Base-by-base conservation (phyloP, 129 eudicot genomes). In the Sambucus nigra region DNA sequence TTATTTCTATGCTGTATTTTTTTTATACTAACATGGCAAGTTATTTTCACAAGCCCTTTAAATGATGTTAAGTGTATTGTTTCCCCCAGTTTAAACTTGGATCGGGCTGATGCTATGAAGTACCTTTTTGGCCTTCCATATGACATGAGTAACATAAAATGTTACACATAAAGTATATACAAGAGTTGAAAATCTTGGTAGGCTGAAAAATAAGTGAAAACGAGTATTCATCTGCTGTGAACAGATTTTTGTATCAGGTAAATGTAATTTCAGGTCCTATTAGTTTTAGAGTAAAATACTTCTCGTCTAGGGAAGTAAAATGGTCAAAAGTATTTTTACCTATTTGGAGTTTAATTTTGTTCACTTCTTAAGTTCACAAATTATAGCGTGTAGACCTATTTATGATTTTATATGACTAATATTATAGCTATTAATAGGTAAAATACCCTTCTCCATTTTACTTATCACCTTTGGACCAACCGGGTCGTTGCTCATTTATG, bases 21-120 rank as follows among this genome's bases (percentile, higher is more conserved):
- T 21, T 7, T 60, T n/a, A 8, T 28, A 26, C 8, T 51, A 21
- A 26, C 16, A 5, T 61, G 49, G 10, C 25, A 21, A 32, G 24
- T 25, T 51, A 39, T 51, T 51, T 50, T 51, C 5, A 5, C 18
- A 52, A 7, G 35, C 48, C n/a, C 57, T 62, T 28, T 16, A 28
- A 12, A 23, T 20, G n/a, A 19, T 47, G 26, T 47, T 40, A 26
- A 18, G 22, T 15, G 13, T 24, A 16, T 41, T 17, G 22, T 7
- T 16, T 21, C 10, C 53, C 56, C 20, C 80, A 91, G 95, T 42
- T 50, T 82, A 69, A 73, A 72, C 47, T 31, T 68, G 67, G 88
- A 81, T 64, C 78, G 75, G 54, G 80, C 82, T 64, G 76, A 65
- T 79, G 76, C 83, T 14, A 56, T 86, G 40, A 91, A 82, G 80